Evolutionary conservation across 768 basidiomycete species (phyloP).

Genomic region (Terana coerulea): DNA sequence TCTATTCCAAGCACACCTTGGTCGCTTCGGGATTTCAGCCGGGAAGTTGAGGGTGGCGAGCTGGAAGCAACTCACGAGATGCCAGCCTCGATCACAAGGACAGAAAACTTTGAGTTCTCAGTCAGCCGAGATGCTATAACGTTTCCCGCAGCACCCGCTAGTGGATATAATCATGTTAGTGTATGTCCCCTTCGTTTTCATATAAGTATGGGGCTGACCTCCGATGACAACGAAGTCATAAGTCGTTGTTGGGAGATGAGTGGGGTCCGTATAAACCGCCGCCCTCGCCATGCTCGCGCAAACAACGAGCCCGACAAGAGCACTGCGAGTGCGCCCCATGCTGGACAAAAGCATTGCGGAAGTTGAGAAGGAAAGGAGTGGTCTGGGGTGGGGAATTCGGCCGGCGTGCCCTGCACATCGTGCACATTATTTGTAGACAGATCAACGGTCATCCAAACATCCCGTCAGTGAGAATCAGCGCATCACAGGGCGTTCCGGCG

Average conservation of each 20-base stretch:
- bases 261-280: background rate
- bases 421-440: background rate
- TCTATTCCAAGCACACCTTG: slow-evolving; percentile 14
- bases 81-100: slow-evolving; percentile 16
- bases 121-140: slow-evolving; percentile 13
- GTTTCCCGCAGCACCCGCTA: slow-evolving; percentile 15
- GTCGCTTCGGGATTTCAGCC: slow-evolving; percentile 8
- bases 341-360: background rate
- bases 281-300: slow-evolving; percentile 1
- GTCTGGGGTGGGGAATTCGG: background rate
- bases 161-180: background rate
- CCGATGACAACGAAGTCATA: slow-evolving; percentile 19
- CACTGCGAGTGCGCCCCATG: background rate
- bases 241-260: slow-evolving; percentile 2
- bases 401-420: background rate
- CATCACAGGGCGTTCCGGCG: slow-evolving; percentile 1
- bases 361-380: background rate
- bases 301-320: background rate
- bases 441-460: background rate
- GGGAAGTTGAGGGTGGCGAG: background rate
- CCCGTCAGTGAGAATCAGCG: background rate
- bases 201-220: background rate
- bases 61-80: background rate
- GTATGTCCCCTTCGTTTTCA: too few species aligned
- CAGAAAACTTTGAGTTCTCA: slow-evolving; percentile 5